These are phyloP conservation scores for Geoglossum glabrum DNA, from an alignment of 495 filamentous ascomycete genomes.

Conservation along the genomic window DNA sequence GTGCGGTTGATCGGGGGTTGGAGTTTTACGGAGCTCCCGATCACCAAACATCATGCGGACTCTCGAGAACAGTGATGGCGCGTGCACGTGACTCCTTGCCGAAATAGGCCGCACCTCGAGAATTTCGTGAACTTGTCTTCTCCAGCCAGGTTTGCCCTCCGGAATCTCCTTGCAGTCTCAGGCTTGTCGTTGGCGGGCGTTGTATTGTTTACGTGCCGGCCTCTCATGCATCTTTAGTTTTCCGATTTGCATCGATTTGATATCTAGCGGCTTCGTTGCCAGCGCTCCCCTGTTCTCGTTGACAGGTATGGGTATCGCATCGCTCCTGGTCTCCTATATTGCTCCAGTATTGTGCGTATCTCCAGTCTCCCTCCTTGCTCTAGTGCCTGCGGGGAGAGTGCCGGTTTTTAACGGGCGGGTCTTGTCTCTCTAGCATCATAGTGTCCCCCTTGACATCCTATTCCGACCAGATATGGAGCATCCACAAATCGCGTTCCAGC, in stretches of 20 bases:
- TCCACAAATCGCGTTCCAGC: slow-evolving; percentile 60
- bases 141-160: neutral
- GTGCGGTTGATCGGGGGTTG: too few species aligned
- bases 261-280: neutral
- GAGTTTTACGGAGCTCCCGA: neutral
- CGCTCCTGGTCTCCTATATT: slow-evolving; percentile 5
- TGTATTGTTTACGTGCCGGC: neutral
- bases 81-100: neutral
- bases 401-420: neutral
- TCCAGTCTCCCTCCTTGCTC: neutral
- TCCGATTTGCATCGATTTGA: too few species aligned
- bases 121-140: neutral
- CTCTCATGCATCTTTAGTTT: neutral
- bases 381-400: neutral
- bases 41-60: neutral
- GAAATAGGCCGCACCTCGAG: neutral
- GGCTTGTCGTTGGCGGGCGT: neutral
- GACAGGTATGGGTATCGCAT: slow-evolving; percentile 4
- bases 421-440: slow-evolving; percentile 25
- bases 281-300: neutral
- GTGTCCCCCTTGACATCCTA: slow-evolving; percentile 74
- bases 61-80: neutral
- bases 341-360: slow-evolving; percentile 5
- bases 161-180: neutral
- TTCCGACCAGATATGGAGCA: slow-evolving; percentile 77